Evolutionary conservation across 2,329 filamentous ascomycete species (phyloP).

Genomic region (Chaetomium sp.): DNA sequence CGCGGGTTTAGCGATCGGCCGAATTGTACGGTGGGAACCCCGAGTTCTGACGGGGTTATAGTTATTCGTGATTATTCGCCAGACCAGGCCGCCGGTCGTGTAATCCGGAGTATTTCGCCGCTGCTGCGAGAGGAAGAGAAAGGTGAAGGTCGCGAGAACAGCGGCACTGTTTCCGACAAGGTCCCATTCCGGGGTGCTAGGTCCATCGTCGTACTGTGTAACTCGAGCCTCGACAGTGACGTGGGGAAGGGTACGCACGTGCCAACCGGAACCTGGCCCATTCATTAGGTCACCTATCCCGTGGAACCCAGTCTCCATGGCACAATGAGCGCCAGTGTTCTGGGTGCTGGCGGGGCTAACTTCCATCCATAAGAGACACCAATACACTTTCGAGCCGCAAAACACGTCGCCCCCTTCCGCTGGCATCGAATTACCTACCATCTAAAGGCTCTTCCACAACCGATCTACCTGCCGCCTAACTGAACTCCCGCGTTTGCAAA

Average conservation of each 20-base stretch:
- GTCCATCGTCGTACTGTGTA: not conserved
- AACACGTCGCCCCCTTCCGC: not conserved
- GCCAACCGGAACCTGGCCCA: not conserved
- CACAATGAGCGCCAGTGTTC: not conserved
- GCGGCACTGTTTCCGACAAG: not conserved
- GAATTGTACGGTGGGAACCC: not conserved
- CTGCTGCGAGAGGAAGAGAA: not conserved
- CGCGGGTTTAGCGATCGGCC: not conserved
- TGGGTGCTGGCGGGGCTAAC: too few relatives aligned
- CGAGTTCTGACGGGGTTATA: not conserved
- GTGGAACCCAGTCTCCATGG: not conserved
- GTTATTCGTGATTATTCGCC: not conserved
- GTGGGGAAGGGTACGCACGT: constrained; percentile 5
- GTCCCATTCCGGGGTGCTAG: not conserved
- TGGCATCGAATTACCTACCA: not conserved
- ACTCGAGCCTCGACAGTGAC: not conserved
- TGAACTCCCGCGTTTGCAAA: not conserved
- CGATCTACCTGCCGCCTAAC: not conserved
- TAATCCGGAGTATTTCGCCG: not conserved
- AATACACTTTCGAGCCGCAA: not conserved
- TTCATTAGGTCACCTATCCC: too few relatives aligned
- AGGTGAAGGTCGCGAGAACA: constrained; percentile 2
- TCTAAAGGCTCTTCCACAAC: not conserved
- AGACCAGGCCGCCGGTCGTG: not conserved
- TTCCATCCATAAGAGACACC: too few relatives aligned